These are phyloP conservation scores for Silene latifolia DNA, from an alignment of 148 eudicot genomes.

Conservation along the genomic window DNA sequence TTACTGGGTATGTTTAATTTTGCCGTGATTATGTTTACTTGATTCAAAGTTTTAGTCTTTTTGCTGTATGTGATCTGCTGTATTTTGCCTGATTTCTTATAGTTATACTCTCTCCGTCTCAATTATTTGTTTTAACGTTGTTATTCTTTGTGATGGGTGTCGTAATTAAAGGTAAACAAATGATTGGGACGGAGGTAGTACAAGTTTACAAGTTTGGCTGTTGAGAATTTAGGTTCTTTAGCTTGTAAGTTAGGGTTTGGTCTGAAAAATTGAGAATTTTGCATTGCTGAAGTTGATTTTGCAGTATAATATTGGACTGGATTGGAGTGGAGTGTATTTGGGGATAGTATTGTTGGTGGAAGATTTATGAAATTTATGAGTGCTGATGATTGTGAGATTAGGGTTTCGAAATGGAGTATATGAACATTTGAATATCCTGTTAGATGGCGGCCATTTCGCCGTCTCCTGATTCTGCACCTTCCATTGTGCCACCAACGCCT, in stretches of 20 bases:
- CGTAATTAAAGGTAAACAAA: no score
- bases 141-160: no score
- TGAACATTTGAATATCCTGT: conserved; percentile 16
- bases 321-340: not conserved
- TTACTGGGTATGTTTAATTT: conserved; percentile 20
- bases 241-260: conserved; percentile 14
- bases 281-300: conserved; percentile 7
- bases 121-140: no score
- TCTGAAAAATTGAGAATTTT: conserved; percentile 15
- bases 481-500: conserved; percentile 32
- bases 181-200: not conserved
- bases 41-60: conserved; percentile 5
- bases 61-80: conserved; percentile 16
- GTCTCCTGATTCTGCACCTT: conserved; percentile 41
- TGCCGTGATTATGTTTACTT: conserved; percentile 2
- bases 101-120: not conserved
- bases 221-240: conserved; percentile 22
- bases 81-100: conserved; percentile 2
- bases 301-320: not conserved
- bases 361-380: conserved; percentile 18
- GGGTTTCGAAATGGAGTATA: conserved; percentile 2
- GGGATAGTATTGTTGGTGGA: conserved; percentile 5
- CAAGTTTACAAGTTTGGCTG: conserved; percentile 26
- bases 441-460: conserved; percentile 40
- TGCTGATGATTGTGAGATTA: conserved; percentile 1